Percentiles rank a stretch among this genome's conserved stretches.
These are phyloP conservation scores for Furcasterigmium furcatum DNA, from an alignment of 2,329 filamentous ascomycete genomes.

Conservation along the genomic window DNA sequence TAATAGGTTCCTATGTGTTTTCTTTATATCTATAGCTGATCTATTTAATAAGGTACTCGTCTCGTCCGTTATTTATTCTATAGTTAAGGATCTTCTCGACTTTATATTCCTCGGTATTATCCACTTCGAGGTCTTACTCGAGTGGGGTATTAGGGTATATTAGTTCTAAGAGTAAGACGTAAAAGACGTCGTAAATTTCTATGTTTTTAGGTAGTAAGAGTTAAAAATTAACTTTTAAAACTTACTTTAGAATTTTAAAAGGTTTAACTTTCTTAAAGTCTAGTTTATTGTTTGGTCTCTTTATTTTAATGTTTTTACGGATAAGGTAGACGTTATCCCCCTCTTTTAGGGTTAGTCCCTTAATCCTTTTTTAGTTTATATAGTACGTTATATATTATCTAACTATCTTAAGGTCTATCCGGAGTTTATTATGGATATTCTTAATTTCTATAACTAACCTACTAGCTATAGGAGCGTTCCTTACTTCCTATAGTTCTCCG, in stretches of 20 bases:
- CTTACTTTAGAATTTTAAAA: too few relatives aligned
- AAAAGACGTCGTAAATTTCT: background rate
- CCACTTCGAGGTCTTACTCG: background rate
- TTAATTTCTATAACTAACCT: background rate
- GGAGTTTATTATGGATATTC: background rate
- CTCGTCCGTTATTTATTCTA: background rate
- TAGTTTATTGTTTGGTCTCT: too few relatives aligned
- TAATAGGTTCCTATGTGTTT: background rate
- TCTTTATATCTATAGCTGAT: background rate
- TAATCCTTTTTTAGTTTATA: background rate
- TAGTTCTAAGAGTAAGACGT: background rate
- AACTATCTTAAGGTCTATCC: background rate
- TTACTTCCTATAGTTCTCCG: background rate
- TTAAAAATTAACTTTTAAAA: background rate
- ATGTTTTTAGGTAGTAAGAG: too few relatives aligned
- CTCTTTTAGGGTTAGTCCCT: slow-evolving; percentile 4
- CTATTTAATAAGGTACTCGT: background rate
- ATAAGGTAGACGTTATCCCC: slow-evolving; percentile 5
- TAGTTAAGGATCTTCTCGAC: background rate
- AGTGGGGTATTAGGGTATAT: background rate
- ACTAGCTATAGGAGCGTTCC: background rate
- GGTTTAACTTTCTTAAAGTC: slow-evolving; percentile 2
- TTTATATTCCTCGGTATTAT: background rate
- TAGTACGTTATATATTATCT: slow-evolving; percentile 2
- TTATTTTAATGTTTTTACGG: slow-evolving; percentile 4